Base-by-base conservation (phyloP, 345 rosid genomes). In the Camelina hispida region DNA sequence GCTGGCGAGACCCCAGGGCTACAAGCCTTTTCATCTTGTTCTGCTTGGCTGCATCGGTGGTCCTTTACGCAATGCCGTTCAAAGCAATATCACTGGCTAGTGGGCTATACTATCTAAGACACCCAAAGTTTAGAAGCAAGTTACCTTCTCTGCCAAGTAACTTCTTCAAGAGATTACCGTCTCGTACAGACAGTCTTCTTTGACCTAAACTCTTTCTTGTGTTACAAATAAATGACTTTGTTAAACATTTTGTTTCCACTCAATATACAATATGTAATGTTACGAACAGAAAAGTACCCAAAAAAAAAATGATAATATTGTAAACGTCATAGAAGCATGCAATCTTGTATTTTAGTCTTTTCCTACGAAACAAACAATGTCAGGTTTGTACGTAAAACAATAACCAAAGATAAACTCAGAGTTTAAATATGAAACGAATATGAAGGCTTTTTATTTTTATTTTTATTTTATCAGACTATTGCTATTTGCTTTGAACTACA, bases 1-100 rank as follows among this genome's bases (percentile, higher is more conserved):
- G 85, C 57, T 93, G 96, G 98, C 82, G 91, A 75, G 97, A 93
- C 43, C 95, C 98, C 0, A 84, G 93, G 72, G 97, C 95, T 5
- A 90, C 91, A 15, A 83, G 91, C 51, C 84, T 93, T 11, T 93
- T 93, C 82, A 78, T 90, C 2, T 63, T 83, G 71, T 90, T 88
- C 78, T 84, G 95, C 62, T 82, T 90, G 16, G 80, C 83, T 61
- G 87, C 95, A n/a, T 89, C 96, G 0, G 85, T 86, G 42, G 85
- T 86, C 69, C 85, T 93, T 3, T 90, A 93, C 42, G 81, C 80
- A 25, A 80, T 91, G 4, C 95, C 95, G 3, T 84, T 93, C 47
- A 80, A 85, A 68, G 88, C 76, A 54, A 84, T 85, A 56, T 86
- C 87, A 68, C 72, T 93, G 40, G 81, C 77, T 25, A 74, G 83